Conservation (phyloP, 1,139 yeast genomes). For the Arxiozyma slooffiae region DNA sequence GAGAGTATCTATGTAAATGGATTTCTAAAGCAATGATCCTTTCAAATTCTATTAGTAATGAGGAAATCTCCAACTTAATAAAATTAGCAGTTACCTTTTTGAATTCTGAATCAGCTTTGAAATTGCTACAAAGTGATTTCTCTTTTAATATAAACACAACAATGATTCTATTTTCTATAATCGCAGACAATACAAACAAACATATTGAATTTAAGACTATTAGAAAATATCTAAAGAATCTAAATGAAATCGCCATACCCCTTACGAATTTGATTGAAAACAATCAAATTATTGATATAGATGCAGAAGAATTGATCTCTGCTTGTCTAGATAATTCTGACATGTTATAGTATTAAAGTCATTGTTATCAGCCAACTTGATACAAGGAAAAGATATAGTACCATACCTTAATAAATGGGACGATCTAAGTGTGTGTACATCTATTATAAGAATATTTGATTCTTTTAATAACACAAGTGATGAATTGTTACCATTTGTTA, state of each 20-base stretch:
- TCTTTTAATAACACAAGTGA: not conserved
- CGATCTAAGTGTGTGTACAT: constrained; percentile 1
- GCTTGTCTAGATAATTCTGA: not conserved
- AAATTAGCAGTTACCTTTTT: not conserved
- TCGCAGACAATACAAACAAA: not conserved
- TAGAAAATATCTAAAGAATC: not conserved
- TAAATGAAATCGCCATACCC: not conserved
- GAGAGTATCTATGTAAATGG: constrained; percentile 1
- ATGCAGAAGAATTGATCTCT: not conserved
- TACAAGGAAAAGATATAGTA: constrained; percentile 1
- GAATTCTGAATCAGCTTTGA: not conserved
- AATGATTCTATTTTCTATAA: not conserved
- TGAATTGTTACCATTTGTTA: not conserved
- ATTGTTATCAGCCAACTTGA: constrained; percentile 5
- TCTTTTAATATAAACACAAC: not conserved
- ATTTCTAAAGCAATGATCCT: not conserved
- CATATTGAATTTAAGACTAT: not conserved
- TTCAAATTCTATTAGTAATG: not conserved
- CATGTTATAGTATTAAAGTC: not conserved
- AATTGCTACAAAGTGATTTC: not conserved
- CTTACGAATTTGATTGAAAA: not conserved
- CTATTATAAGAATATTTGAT: constrained; percentile 5
- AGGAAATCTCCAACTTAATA: not conserved
- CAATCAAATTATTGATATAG: not conserved
- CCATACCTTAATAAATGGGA: not conserved